These are phyloP conservation scores for Mucor circinelloides DNA, from an alignment of 371 early-diverging fungal genomes.

Conservation along the genomic window DNA sequence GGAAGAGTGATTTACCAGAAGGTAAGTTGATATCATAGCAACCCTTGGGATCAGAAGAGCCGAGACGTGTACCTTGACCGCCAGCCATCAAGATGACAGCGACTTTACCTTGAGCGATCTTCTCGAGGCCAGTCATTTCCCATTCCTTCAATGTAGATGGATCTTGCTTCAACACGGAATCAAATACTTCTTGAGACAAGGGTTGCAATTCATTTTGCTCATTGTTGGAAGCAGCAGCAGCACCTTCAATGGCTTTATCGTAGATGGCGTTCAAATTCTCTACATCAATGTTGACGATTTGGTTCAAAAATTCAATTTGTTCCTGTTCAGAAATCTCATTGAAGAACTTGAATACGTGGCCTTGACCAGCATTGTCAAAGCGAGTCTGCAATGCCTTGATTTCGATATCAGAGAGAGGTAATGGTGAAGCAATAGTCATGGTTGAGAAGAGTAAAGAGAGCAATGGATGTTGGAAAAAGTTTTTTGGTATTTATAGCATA, in stretches of 20 bases:
- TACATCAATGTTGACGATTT: constrained; percentile 79
- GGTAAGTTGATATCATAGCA: constrained; percentile 91
- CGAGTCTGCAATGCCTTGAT: constrained; percentile 57
- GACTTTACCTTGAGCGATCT: constrained; percentile 88
- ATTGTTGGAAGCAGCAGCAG: constrained; percentile 37
- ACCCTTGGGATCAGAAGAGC: constrained; percentile 87
- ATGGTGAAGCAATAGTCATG: constrained; percentile 30
- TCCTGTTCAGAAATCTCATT: constrained; percentile 65
- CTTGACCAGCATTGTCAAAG: constrained; percentile 83
- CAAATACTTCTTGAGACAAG: constrained; percentile 75
- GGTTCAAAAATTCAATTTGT: constrained; percentile 61
- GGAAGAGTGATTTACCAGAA: constrained; percentile 86
- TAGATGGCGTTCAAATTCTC: constrained; percentile 81
- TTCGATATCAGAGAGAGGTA: constrained; percentile 35
- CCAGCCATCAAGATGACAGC: constrained; percentile 93
- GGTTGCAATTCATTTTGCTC: constrained; percentile 62
- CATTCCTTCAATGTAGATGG: constrained; percentile 65
- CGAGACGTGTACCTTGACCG: constrained; percentile 90
- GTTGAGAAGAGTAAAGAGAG: neutral
- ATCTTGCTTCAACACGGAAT: constrained; percentile 67
- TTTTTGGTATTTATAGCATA: constrained; percentile 7
- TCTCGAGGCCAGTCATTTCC: constrained; percentile 72
- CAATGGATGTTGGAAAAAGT: constrained; percentile 3
- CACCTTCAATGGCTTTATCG: constrained; percentile 65
- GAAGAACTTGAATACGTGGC: constrained; percentile 86